Base-by-base conservation (phyloP, 345 rosid genomes). In the Camelina laxa region DNA sequence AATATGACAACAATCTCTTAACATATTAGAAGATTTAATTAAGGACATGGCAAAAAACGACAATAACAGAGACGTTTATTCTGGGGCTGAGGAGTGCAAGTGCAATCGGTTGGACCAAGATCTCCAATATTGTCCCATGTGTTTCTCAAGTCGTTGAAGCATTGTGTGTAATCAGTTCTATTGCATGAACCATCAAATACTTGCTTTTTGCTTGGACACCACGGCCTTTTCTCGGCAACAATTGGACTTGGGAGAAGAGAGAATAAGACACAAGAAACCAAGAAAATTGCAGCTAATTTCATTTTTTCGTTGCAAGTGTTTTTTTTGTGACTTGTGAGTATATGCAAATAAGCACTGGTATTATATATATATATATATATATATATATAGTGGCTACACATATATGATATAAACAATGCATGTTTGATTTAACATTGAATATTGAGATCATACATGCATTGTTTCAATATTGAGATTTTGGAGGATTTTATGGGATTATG, bases 141-240 rank as follows among this genome's bases (percentile, higher is more conserved):
- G 1, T 16, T 27, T 39, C 16, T 54, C 17, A 74, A 58, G 35
- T 74, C 78, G 3, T 27, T 22, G 17, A 48, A 64, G 48, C 78
- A 74, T 66, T 74, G 53, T 65, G 63, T 57, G 13, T 12, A 57
- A 63, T 73, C 47, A n/a, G 15, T 27, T 53, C 30, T 69, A 11
- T 31, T 4, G 64, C 76, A 73, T 42, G 45, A 0, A 15, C 77
- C 77, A 33, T 11, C 56, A 64, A 73, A 73, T 54, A 42, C 11
- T 73, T 73, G 76, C 54, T 6, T 9, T 42, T 14, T 53, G 10
- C 70, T 8, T 41, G 79, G 79, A 36, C 79, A 75, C 73, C 79
- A 75, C 1, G 53, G 73, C 48, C 79, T 67, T 41, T 3, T 68
- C 62, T 50, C 54, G 2, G 56, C 68, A 59, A 30, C 15, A 6